Evolutionary conservation across 192 early-diverging fungal species (phyloP).

Genomic region (Piromyces finnis): DNA sequence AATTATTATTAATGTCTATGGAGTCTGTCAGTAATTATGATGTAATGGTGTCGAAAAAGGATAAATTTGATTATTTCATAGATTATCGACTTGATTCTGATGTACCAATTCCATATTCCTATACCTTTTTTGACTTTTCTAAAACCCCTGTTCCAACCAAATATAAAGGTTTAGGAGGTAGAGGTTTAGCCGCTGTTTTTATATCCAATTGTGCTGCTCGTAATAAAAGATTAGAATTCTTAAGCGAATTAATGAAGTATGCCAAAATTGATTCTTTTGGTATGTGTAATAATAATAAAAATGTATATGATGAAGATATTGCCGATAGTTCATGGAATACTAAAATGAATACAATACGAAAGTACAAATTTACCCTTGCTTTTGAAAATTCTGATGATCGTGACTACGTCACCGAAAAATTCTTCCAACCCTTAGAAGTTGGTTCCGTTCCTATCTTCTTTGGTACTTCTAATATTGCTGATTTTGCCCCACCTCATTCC

Average conservation of each 20-base stretch:
- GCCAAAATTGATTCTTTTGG: not conserved
- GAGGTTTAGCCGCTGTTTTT: not conserved
- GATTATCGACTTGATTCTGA: constrained; percentile 1
- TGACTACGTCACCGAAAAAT: constrained; percentile 2
- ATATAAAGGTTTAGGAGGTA: not conserved
- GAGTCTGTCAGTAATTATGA: not conserved
- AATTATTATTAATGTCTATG: not conserved
- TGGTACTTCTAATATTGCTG: not conserved
- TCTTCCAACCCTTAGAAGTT: not conserved
- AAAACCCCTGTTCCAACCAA: not conserved
- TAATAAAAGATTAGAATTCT: not conserved
- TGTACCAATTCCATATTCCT: not conserved
- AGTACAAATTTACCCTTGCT: not conserved
- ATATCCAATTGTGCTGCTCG: not conserved
- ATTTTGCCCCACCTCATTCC: not conserved
- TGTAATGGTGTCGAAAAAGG: not conserved
- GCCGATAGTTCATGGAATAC: not conserved
- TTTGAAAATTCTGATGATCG: not conserved
- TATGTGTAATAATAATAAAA: not conserved
- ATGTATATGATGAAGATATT: not conserved
- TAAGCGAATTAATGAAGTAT: not conserved
- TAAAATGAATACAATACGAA: not conserved
- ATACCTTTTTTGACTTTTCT: not conserved
- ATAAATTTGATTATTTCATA: not conserved
- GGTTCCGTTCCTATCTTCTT: not conserved